Evolutionary conservation across 306 rosid species (phyloP), one percentile per base, ranked within the genome.

Genomic region (Sicyos edulis): DNA sequence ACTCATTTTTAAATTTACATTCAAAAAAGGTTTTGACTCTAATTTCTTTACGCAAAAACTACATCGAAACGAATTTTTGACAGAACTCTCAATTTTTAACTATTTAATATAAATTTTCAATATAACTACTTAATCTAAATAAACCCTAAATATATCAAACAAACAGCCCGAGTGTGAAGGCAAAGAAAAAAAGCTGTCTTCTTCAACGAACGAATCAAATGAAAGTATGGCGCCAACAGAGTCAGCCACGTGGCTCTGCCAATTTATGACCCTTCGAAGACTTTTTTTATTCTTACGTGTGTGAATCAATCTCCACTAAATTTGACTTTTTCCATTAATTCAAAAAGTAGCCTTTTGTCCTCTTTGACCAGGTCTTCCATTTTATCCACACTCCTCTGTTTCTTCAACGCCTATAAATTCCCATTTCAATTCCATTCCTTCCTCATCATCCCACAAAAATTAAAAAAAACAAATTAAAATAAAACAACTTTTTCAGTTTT

Each of bases 221-320:
- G 24, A 37, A 40, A 40, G 4, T 24, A 64, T 66, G 72, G 72
- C 42, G 72, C 21, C 37, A 67, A 15, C 55, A 14, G 8, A 13
- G 22, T 67, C 1, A 13, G 40, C 54, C 73, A 44, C 73, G 73
- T 68, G 73, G 73, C 58, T 68, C 7, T 49, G 58, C 44, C 4
- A 67, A 67, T 68, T 68, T 49, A 68, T 68, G 56, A 68, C 49
- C 21, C 3, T 68, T 68, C 37, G 0, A 3, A 14, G 73, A 68
- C 73, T 68, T 68, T 49, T 42, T 44, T 45, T 4, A 37, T 65
- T 21, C n/a, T 64, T 64, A 15, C 70, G 37, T 45, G 72, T 67
- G 55, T 67, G 32, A 64, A 64, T 40, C n/a, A 2, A 21, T 21
- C 55, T 45, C 37, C 10, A 0, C 12, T 47, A 26, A 66, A 2